Conservation (phyloP, 805 yeast species). For the Yarrowia osloensis region DNA sequence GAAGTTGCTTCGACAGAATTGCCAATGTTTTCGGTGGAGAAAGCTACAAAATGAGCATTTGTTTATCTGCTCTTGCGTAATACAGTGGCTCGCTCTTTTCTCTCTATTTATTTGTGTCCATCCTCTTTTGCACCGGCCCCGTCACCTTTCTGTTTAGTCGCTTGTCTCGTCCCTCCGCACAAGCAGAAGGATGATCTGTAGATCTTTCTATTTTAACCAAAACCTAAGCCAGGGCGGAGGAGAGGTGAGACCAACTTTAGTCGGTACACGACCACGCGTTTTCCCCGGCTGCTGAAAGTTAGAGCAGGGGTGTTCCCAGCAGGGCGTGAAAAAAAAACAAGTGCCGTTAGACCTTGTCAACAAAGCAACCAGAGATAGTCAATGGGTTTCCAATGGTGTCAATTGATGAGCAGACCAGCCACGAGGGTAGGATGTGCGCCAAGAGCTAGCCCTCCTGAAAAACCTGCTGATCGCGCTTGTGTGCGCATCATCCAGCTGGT, state of each 20-base stretch:
- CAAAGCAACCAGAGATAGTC: background rate
- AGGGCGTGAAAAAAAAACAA: background rate
- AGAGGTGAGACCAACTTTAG: background rate
- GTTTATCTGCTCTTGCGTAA: background rate
- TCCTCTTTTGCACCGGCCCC: background rate
- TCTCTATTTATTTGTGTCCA: slow-evolving; percentile 13
- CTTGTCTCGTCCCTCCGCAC: slow-evolving; percentile 9
- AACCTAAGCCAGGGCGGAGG: slow-evolving; percentile 1
- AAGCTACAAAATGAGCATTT: no score
- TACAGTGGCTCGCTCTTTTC: background rate
- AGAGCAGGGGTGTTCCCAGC: background rate
- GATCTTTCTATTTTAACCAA: slow-evolving; percentile 8
- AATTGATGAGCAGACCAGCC: background rate
- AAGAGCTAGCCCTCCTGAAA: background rate
- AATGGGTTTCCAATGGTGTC: background rate
- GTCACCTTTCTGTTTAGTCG: background rate
- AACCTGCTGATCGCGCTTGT: background rate
- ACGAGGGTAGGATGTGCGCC: background rate
- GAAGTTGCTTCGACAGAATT: no score
- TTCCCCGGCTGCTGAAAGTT: slow-evolving; percentile 14
- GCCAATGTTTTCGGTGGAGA: no score
- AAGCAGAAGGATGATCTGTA: background rate
- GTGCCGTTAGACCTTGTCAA: background rate
- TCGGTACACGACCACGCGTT: slow-evolving; percentile 11
- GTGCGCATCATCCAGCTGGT: background rate